Conservation (phyloP, 208 protist genomes). For the Wallacemonas collosoma region DNA sequence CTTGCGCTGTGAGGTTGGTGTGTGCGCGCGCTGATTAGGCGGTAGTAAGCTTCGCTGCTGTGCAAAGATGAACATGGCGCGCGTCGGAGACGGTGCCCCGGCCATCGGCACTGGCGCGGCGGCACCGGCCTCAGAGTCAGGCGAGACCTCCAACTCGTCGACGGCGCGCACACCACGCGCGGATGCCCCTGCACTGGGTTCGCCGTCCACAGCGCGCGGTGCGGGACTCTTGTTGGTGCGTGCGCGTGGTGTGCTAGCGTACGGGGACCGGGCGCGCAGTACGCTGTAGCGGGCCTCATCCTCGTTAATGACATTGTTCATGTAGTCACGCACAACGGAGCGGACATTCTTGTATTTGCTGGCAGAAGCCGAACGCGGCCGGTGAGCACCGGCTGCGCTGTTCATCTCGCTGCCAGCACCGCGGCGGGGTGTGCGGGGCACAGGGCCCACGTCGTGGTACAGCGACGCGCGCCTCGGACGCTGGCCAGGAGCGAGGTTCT, state of each 20-base stretch:
- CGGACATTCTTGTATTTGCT: constrained; percentile 47
- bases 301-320: constrained; percentile 41
- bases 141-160: constrained; percentile 22
- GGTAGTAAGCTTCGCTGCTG: constrained; percentile 4
- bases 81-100: constrained; percentile 10
- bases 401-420: not conserved
- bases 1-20: constrained; percentile 9
- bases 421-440: constrained; percentile 5
- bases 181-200: not conserved
- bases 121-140: constrained; percentile 22
- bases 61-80: not conserved
- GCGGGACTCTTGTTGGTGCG: constrained; percentile 7
- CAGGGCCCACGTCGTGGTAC: constrained; percentile 12
- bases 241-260: not conserved
- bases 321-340: constrained; percentile 63
- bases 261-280: constrained; percentile 13
- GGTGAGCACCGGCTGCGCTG: not conserved
- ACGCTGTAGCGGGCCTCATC: constrained; percentile 52
- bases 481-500: constrained; percentile 1
- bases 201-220: not conserved
- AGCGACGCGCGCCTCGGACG: constrained; percentile 12
- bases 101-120: constrained; percentile 1
- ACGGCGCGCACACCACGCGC: constrained; percentile 7
- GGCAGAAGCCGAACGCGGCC: not conserved
- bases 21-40: constrained; percentile 4